These are phyloP conservation scores for Coccomyxa sp. DNA, from an alignment of 139 green algal genomes.

Conservation along the genomic window DNA sequence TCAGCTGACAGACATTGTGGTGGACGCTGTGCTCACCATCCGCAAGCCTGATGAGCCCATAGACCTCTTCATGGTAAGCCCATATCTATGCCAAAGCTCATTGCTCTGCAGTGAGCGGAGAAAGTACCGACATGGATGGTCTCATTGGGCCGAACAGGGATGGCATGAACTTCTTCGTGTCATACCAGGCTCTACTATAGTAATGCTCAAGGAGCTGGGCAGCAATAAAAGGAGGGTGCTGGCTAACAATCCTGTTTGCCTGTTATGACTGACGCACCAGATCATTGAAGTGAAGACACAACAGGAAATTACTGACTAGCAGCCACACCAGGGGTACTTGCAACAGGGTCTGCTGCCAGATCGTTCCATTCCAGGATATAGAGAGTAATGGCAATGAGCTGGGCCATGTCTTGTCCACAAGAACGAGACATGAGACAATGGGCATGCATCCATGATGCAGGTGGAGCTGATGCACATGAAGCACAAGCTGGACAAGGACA, in stretches of 20 bases:
- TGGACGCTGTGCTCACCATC: slow-evolving; percentile 80
- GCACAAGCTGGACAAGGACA: slow-evolving; percentile 95
- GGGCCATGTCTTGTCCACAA: no score
- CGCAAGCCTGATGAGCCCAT: slow-evolving; percentile 70
- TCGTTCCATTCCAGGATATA: no score
- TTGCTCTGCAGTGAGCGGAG: neutral
- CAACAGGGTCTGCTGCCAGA: no score
- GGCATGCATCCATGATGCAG: slow-evolving; percentile 29
- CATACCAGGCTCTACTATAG: neutral
- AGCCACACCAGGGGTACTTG: no score
- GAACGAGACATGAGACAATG: neutral
- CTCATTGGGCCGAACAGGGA: no score
- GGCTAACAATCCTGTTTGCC: no score
- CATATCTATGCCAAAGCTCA: neutral
- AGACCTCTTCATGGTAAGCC: slow-evolving; percentile 91
- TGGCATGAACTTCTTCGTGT: neutral
- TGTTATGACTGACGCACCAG: no score
- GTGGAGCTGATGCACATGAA: slow-evolving; percentile 99
- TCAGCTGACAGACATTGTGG: slow-evolving; percentile 87
- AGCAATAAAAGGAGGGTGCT: no score
- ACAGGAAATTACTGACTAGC: no score
- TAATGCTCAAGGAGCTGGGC: no score
- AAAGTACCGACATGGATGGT: neutral
- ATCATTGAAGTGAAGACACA: no score
- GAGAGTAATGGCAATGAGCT: no score